Base-by-base conservation (phyloP, 371 early-diverging fungal genomes). In the Mortierella polycephala region DNA sequence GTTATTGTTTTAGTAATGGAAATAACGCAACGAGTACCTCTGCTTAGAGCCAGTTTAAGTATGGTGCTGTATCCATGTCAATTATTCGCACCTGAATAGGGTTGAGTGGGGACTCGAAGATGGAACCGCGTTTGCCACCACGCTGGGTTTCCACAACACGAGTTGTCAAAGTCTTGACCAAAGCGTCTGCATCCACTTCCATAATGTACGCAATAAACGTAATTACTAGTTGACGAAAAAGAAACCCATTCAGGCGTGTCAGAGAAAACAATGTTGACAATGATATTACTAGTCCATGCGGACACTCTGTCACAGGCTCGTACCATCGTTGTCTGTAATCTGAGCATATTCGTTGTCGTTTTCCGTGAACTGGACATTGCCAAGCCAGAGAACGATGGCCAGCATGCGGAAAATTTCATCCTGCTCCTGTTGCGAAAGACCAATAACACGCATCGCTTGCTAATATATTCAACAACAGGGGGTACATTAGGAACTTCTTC, bases 71-170 rank as follows among this genome's bases (percentile, higher is more conserved):
- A 13, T 23, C 45, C 41, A 7, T 55, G 46, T 18, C 11, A 18
- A 2, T n/a, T 37, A 7, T 20, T 20, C 21, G 21, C 69, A 75
- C 81, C 85, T 95, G 95, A 11, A 88, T 90, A 21, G 84, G 67
- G 77, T 95, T 95, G 14, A 96, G 84, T 5, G 96, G 92, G 11
- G 93, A 92, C 64, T 93, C 91, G 80, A 94, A 92, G 2, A 93
- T 84, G 57, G 93, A 86, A 41, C 93, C 95, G 56, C 95, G 85
- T 75, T 92, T 87, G 52, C 92, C 93, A 39, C 94, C 95, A n/a
- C 93, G 88, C 62, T 89, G 85, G 6, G 95, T 92, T 82, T 94
- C 93, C 85, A 93, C 90, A 8, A 90, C 82, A 67, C 92, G 90
- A 51, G 84, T 85, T 14, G 90, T 91, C 71, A 95, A 71, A 8